Base-by-base conservation (phyloP, 495 filamentous ascomycete species). In the Zalerion maritima region DNA sequence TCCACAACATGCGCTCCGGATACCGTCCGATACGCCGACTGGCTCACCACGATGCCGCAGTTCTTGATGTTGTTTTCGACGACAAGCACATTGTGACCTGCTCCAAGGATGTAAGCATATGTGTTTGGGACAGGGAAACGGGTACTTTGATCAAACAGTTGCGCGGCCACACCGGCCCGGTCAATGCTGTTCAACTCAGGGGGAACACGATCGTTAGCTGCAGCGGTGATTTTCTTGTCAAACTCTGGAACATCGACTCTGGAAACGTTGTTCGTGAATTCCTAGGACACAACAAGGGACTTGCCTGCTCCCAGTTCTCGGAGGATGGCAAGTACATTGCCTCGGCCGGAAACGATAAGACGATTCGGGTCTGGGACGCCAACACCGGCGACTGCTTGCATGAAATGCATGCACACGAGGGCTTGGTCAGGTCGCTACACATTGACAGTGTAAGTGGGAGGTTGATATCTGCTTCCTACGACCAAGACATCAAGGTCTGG, bases 291-390 rank as follows among this genome's bases (percentile, higher is more conserved):
- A 81, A 77, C 46, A 81, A 85, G 41, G 89, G 91, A 7, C 70
- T 97, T 21, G 89, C 89, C 1, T 94, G 89, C 49, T 81, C 87
- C 33, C 89, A 97, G 49, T 94, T 96, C 50, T 83, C 76, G 29
- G 80, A 92, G 31, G 89, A 97, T 50, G 79, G 77, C 8, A 73
- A 76, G 24, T 82, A 75, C 32, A 84, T 97, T 21, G 73, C 92
- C 11, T 84, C 83, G 3, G 89, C 89, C 21, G 89, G 89, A 14
- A 97, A 94, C 45, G 89, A 94, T 49, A 71, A 79, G 44, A 71
- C 83, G 18, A 93, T 94, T 37, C 87, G 92, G 42, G 76, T 94
- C 38, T 97, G 87, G 64, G 81, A 96, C 47, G 78, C 84, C 19
- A 79, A 78, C 42, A 93, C 82, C 3, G 89, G 86, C 20, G 74